phyloP scores from a whole-genome alignment of 768 basidiomycete species.

The Termitomyces sp. region DNA sequence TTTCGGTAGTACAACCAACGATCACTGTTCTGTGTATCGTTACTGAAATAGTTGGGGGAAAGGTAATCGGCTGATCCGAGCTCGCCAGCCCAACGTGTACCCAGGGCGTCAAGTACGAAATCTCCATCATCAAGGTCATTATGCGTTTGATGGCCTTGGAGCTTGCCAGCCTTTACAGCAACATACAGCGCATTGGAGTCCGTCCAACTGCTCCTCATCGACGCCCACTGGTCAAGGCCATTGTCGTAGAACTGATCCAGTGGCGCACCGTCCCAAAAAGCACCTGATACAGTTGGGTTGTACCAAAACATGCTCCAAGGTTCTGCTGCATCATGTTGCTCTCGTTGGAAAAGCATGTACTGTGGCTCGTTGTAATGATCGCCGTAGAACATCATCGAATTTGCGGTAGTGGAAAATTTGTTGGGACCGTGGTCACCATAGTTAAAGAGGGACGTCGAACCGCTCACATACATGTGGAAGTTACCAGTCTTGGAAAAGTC shows the following conservation, averaged over 20 bases:
- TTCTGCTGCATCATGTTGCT: conserved; percentile 74
- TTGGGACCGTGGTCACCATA: conserved; percentile 88
- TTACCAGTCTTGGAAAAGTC: conserved; percentile 66
- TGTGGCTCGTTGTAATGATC: conserved; percentile 60
- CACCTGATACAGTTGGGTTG: conserved; percentile 72
- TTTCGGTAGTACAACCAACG: conserved; percentile 96
- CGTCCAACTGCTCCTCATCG: conserved; percentile 93
- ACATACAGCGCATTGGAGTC: conserved; percentile 77
- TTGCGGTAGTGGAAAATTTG: conserved; percentile 94
- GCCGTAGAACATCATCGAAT: conserved; percentile 77
- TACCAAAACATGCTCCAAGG: conserved; percentile 95
- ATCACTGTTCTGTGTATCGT: conserved; percentile 56
- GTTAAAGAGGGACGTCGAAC: conserved; percentile 82
- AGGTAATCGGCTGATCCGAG: conserved; percentile 84
- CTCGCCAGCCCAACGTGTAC: conserved; percentile 92
- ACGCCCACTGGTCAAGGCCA: conserved; percentile 73
- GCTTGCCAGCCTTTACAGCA: conserved; percentile 82
- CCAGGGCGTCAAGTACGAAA: conserved; percentile 92
- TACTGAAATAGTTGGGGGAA: conserved; percentile 70
- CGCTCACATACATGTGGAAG: conserved; percentile 87
- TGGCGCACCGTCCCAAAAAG: conserved; percentile 84
- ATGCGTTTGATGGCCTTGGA: conserved; percentile 86
- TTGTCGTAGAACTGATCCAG: conserved; percentile 83
- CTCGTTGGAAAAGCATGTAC: conserved; percentile 88
- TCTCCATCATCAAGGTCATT: conserved; percentile 93